Percentiles rank a stretch among this genome's conserved stretches.
phyloP scores from a whole-genome alignment of 306 rosid species.

The Hippophae tibetana region DNA sequence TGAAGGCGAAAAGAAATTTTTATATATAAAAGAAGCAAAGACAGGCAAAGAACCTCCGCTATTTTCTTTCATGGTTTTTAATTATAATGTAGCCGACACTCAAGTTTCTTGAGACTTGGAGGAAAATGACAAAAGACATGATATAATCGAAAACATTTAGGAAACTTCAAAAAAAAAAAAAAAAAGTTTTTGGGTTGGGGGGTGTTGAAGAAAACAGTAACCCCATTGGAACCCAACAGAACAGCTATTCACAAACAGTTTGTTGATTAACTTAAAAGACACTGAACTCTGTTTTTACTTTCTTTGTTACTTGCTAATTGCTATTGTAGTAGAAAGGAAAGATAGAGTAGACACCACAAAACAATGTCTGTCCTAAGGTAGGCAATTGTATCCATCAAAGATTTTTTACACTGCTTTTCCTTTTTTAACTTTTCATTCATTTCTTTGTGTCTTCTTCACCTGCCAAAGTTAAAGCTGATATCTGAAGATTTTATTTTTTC shows the following conservation, averaged over 20 bases:
- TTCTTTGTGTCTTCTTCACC: slow-evolving; percentile 23
- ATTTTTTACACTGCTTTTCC: slow-evolving; percentile 14
- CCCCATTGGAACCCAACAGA: too few relatives aligned
- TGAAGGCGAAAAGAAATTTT: background rate
- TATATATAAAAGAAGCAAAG: too few relatives aligned
- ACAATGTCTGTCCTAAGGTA: slow-evolving; percentile 31
- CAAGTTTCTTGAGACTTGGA: slow-evolving; percentile 38
- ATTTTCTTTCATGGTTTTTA: slow-evolving; percentile 22
- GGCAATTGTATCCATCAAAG: slow-evolving; percentile 59
- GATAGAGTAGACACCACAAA: slow-evolving; percentile 53
- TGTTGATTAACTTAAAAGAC: slow-evolving; percentile 43
- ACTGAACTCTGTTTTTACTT: slow-evolving; percentile 23
- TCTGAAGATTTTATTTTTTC: slow-evolving; percentile 9
- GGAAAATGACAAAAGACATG: slow-evolving; percentile 15
- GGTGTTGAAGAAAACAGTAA: too few relatives aligned
- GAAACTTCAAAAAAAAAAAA: too few relatives aligned
- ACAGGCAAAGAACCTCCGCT: slow-evolving; percentile 19
- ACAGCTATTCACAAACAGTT: too few relatives aligned
- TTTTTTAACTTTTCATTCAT: slow-evolving; percentile 35
- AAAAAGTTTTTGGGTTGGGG: too few relatives aligned
- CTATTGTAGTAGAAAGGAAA: slow-evolving; percentile 27
- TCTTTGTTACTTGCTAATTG: slow-evolving; percentile 29
- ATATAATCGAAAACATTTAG: background rate
- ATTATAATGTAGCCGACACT: slow-evolving; percentile 16
- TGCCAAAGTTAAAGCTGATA: slow-evolving; percentile 47